These are phyloP conservation scores for Leishmania amazonensis DNA, from an alignment of 208 protist genomes.

Conservation along the genomic window DNA sequence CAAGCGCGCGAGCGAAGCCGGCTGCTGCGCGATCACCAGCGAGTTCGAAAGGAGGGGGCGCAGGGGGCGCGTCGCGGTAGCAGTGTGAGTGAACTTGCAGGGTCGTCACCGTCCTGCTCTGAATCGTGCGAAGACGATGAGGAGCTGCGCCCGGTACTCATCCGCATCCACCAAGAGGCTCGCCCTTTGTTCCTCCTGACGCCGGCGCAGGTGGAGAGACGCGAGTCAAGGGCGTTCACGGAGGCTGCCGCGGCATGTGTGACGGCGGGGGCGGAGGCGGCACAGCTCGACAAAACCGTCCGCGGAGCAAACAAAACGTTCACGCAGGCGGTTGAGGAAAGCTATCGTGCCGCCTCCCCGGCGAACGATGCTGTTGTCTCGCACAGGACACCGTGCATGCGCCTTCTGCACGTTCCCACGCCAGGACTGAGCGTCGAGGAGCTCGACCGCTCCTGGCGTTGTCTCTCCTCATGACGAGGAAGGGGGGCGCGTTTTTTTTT, in stretches of 20 bases:
- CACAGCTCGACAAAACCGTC: background rate
- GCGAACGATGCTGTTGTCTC: background rate
- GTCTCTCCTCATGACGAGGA: background rate
- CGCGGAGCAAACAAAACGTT: conserved; percentile 4
- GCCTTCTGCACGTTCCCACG: conserved; percentile 24
- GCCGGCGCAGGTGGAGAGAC: conserved; percentile 10
- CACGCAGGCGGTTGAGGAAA: background rate
- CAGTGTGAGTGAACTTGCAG: conserved; percentile 9
- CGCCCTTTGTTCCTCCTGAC: conserved; percentile 21
- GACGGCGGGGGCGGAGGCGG: background rate
- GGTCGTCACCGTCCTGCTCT: background rate
- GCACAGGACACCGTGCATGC: background rate
- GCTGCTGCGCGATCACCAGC: conserved; percentile 15
- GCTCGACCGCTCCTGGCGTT: conserved; percentile 21
- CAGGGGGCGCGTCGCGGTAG: conserved; percentile 5
- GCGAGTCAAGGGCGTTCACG: conserved; percentile 3
- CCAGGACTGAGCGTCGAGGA: conserved; percentile 18
- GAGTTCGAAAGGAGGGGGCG: conserved; percentile 19
- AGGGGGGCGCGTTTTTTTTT: background rate
- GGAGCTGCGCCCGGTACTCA: conserved; percentile 1
- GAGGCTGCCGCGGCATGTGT: background rate
- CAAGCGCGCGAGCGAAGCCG: conserved; percentile 4
- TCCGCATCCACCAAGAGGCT: conserved; percentile 8
- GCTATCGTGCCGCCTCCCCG: background rate
- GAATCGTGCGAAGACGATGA: background rate